These are phyloP conservation scores for Pythium insidiosum DNA, from an alignment of 352 stramenopile genomes.

Conservation along the genomic window DNA sequence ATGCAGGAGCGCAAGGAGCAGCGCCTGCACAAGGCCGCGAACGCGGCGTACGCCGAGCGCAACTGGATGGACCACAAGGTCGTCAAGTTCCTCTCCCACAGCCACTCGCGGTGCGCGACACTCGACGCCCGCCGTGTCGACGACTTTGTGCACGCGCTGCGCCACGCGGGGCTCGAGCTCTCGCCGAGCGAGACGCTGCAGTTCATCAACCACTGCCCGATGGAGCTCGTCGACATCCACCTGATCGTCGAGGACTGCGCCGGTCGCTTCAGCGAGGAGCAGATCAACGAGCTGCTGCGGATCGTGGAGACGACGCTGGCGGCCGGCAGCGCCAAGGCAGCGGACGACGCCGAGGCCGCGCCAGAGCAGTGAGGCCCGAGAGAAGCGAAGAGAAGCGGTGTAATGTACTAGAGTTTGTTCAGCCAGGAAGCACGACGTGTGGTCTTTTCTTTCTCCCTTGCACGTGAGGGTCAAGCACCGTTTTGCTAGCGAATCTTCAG, in stretches of 20 bases:
- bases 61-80: constrained; percentile 89
- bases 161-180: constrained; percentile 36
- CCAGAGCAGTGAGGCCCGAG: too few species aligned
- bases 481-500: too few species aligned
- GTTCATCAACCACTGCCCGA: constrained; percentile 80
- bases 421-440: too few species aligned
- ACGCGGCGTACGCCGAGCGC: constrained; percentile 71
- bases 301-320: constrained; percentile 65
- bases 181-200: constrained; percentile 72
- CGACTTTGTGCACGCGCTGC: constrained; percentile 47
- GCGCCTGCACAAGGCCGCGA: constrained; percentile 68
- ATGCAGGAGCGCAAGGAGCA: constrained; percentile 78
- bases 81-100: constrained; percentile 83
- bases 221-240: constrained; percentile 79
- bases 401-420: too few species aligned
- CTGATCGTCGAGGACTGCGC: constrained; percentile 82
- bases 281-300: constrained; percentile 68
- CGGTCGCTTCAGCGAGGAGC: constrained; percentile 58
- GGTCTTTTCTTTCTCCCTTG: too few species aligned
- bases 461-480: too few species aligned
- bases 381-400: too few species aligned
- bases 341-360: constrained; percentile 18
- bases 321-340: constrained; percentile 17
- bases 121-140: constrained; percentile 44
- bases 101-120: constrained; percentile 48